phyloP scores from a whole-genome alignment of 2,329 filamentous ascomycete species.

The Colletotrichum lini region DNA sequence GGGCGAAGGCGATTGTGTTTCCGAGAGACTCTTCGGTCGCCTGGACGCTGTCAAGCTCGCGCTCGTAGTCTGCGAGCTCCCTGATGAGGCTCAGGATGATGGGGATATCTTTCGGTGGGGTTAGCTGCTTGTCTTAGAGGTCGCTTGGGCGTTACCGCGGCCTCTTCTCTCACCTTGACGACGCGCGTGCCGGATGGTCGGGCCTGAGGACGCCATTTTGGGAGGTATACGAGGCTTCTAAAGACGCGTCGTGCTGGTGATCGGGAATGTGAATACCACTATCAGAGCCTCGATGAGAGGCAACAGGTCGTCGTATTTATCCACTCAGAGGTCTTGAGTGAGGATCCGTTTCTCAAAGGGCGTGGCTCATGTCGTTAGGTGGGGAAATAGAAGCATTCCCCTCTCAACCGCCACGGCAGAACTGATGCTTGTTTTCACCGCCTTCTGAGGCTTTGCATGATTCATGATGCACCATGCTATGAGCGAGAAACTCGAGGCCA shows the following conservation, averaged over 20 bases:
- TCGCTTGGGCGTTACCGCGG: not conserved
- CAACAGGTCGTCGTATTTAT: not conserved
- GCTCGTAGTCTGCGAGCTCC: slow-evolving; percentile 90
- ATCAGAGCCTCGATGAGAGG: not conserved
- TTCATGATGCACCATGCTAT: not conserved
- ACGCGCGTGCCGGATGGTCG: slow-evolving; percentile 69
- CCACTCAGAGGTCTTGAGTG: not conserved
- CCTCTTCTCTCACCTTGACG: slow-evolving; percentile 65
- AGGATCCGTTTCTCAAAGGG: slow-evolving; percentile 13
- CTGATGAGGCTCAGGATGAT: slow-evolving; percentile 86
- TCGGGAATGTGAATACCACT: no score
- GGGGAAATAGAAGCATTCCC: slow-evolving; percentile 23
- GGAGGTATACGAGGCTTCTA: not conserved
- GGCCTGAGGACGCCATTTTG: slow-evolving; percentile 51
- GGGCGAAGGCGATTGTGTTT: slow-evolving; percentile 84
- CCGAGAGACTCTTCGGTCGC: slow-evolving; percentile 83
- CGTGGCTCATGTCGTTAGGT: slow-evolving; percentile 31
- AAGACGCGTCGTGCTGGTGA: not conserved
- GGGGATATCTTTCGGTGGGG: slow-evolving; percentile 75
- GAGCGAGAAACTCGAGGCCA: not conserved
- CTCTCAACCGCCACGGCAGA: slow-evolving; percentile 11
- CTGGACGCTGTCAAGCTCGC: slow-evolving; percentile 79
- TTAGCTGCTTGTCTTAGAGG: slow-evolving; percentile 1
- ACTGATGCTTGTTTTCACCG: slow-evolving; percentile 17
- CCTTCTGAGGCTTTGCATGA: slow-evolving; percentile 20